Conservation (phyloP, 441 rosid genomes). For the Geranium incanum region DNA sequence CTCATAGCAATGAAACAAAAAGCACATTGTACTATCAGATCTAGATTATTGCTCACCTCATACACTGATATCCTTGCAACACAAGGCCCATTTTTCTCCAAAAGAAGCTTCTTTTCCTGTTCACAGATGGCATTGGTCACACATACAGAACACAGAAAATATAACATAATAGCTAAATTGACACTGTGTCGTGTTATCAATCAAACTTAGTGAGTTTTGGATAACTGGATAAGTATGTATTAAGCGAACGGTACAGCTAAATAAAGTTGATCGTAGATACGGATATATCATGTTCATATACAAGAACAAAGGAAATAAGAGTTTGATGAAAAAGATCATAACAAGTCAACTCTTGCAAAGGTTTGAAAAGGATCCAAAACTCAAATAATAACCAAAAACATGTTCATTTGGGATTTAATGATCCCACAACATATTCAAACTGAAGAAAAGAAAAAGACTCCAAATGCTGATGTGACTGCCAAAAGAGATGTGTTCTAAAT, state of each 20-base stretch:
- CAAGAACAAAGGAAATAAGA: not conserved
- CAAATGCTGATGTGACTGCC: constrained; percentile 1
- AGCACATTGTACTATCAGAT: not conserved
- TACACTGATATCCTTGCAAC: constrained; percentile 73
- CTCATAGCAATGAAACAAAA: not conserved
- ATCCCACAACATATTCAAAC: not conserved
- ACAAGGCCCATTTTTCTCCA: constrained; percentile 76
- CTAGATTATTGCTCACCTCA: constrained; percentile 46
- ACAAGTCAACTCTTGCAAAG: not conserved
- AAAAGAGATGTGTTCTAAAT: constrained; percentile 5
- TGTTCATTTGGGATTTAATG: not conserved
- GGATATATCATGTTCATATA: not conserved
- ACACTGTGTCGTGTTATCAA: not conserved
- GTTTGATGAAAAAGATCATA: not conserved
- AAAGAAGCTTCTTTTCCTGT: constrained; percentile 81
- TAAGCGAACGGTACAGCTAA: not conserved
- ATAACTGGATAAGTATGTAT: not conserved
- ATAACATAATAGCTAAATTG: not conserved
- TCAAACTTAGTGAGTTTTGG: not conserved
- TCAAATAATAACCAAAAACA: not conserved
- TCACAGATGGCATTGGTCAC: constrained; percentile 1
- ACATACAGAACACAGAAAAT: not conserved
- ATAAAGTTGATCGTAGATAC: not conserved
- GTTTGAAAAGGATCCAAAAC: not conserved
- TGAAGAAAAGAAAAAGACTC: not conserved